Evolutionary conservation across 2,329 filamentous ascomycete genomes (phyloP).

Genomic region (Aspergillus quadricinctus): DNA sequence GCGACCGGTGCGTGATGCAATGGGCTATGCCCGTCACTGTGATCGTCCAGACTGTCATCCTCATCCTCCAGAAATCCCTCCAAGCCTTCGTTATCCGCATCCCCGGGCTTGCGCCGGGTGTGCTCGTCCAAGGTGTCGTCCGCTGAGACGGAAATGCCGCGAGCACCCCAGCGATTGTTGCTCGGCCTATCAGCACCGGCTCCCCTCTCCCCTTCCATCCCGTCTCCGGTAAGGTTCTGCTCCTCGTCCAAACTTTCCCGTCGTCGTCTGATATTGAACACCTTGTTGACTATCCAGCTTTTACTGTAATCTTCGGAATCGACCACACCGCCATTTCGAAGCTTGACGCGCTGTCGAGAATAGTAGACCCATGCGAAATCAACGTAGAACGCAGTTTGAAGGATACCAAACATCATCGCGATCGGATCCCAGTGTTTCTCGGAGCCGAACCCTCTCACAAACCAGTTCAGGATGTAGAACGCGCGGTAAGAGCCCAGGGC

Average conservation of each 20-base stretch:
- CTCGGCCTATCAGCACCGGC: constrained; percentile 20
- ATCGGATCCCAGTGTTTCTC: constrained; percentile 63
- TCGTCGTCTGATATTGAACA: constrained; percentile 56
- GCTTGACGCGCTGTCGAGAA: constrained; percentile 86
- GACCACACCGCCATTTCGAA: constrained; percentile 79
- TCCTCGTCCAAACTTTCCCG: constrained; percentile 34
- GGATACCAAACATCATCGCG: constrained; percentile 76
- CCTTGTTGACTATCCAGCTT: constrained; percentile 75
- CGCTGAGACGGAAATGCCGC: constrained; percentile 57
- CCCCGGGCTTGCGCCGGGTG: constrained; percentile 8
- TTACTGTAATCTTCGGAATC: constrained; percentile 83
- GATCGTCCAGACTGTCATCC: constrained; percentile 7
- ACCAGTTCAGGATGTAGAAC: constrained; percentile 91
- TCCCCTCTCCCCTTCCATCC: constrained; percentile 21
- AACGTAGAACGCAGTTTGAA: constrained; percentile 85
- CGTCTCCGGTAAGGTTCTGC: constrained; percentile 30
- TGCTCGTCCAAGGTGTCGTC: constrained; percentile 46
- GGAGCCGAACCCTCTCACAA: constrained; percentile 61
- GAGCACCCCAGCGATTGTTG: constrained; percentile 51
- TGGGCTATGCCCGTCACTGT: constrained; percentile 3
- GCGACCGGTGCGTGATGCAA: background rate
- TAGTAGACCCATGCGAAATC: constrained; percentile 99
- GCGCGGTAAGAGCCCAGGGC: constrained; percentile 82
- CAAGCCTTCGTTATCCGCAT: constrained; percentile 8
- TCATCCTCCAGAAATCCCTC: constrained; percentile 22